These are phyloP conservation scores for Pseudofabraea citricarpa DNA, from an alignment of 2,329 filamentous ascomycete species.

Conservation along the genomic window DNA sequence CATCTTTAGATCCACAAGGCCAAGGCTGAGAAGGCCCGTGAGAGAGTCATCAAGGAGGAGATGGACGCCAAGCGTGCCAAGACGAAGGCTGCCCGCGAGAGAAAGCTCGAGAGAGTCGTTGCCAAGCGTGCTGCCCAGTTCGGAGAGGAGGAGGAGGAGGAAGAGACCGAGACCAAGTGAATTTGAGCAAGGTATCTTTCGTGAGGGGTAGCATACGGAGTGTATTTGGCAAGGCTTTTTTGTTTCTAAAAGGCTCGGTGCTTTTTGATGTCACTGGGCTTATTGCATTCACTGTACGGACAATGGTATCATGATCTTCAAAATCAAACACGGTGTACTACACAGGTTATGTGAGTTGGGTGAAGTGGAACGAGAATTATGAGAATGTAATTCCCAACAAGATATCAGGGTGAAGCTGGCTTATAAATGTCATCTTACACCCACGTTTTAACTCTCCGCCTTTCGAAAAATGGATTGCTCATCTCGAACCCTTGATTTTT, in stretches of 20 bases:
- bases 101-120: slow-evolving; percentile 86
- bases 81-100: slow-evolving; percentile 99
- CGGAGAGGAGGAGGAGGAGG: slow-evolving; percentile 60
- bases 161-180: slow-evolving; percentile 36
- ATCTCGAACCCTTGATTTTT: too few species aligned
- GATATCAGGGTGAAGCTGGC: too few species aligned
- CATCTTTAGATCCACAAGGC: slow-evolving; percentile 87
- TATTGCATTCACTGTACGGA: slow-evolving; percentile 29
- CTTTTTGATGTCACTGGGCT: slow-evolving; percentile 26
- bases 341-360: background rate
- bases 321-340: slow-evolving; percentile 1
- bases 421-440: too few species aligned
- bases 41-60: slow-evolving; percentile 95
- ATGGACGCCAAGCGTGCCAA: slow-evolving; percentile 99
- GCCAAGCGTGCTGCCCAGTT: slow-evolving; percentile 86
- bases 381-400: too few species aligned
- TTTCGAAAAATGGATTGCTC: too few species aligned
- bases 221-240: slow-evolving; percentile 28
- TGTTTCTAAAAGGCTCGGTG: slow-evolving; percentile 25
- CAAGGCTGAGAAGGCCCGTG: slow-evolving; percentile 98
- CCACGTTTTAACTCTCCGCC: too few species aligned
- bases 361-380: too few species aligned
- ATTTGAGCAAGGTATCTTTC: slow-evolving; percentile 21
- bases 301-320: slow-evolving; percentile 29
- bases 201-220: slow-evolving; percentile 26